A percentile compares a stretch with the other conserved stretches of the same genome.
These are phyloP conservation scores for Ustilago curta DNA, from an alignment of 1,284 basidiomycete species.

Conservation along the genomic window DNA sequence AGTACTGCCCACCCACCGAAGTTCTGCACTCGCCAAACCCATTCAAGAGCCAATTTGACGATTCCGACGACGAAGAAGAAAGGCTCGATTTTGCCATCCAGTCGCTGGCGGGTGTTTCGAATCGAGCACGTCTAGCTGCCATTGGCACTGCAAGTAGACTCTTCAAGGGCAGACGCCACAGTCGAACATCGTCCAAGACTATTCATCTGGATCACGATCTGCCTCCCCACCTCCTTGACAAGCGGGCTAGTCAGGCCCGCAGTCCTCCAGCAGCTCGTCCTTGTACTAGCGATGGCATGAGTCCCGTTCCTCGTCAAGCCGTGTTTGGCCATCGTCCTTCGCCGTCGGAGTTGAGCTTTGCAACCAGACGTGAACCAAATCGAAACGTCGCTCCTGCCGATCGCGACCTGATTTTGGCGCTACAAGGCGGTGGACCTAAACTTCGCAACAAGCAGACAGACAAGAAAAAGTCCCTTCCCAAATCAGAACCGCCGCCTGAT, in stretches of 20 bases:
- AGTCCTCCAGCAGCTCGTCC: background rate
- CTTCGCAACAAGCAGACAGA: constrained; percentile 7
- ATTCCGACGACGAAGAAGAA: constrained; percentile 50
- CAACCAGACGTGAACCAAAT: background rate
- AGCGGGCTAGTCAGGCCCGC: background rate
- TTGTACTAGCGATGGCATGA: constrained; percentile 17
- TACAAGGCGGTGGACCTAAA: constrained; percentile 13
- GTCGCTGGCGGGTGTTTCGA: constrained; percentile 9
- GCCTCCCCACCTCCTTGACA: background rate
- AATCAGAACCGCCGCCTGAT: background rate
- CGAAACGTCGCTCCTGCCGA: constrained; percentile 8
- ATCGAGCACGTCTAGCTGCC: constrained; percentile 32
- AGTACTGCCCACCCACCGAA: background rate
- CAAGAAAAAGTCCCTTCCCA: constrained; percentile 15
- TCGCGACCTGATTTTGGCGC: constrained; percentile 21
- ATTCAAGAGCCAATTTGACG: constrained; percentile 40
- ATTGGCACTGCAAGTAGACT: constrained; percentile 40
- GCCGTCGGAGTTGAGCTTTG: constrained; percentile 18
- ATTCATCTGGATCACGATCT: background rate
- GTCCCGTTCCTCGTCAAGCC: constrained; percentile 26
- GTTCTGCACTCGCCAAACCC: constrained; percentile 5
- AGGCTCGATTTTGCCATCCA: constrained; percentile 11
- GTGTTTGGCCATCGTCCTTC: constrained; percentile 32
- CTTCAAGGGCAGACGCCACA: constrained; percentile 31
- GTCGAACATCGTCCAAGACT: constrained; percentile 10